phyloP scores from a whole-genome alignment of 352 stramenopile species.

The Globisporangium cederbergense region DNA sequence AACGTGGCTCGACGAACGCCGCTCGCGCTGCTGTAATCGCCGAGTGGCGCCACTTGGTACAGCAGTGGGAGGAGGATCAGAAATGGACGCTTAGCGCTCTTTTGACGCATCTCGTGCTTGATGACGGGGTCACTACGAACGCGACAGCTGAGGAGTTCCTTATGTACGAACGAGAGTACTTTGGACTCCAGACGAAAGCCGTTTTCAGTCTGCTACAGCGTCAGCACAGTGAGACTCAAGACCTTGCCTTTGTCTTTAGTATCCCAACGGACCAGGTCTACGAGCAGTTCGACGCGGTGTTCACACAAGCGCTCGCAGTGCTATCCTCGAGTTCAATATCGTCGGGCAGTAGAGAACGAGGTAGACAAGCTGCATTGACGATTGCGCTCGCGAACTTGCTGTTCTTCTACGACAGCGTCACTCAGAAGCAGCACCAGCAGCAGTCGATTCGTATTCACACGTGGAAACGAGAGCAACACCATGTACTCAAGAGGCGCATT shows the following conservation, averaged over 20 bases:
- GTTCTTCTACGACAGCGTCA: constrained; percentile 17
- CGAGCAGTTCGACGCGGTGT: constrained; percentile 24
- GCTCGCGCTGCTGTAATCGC: constrained; percentile 20
- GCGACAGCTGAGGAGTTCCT: constrained; percentile 20
- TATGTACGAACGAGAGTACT: constrained; percentile 18
- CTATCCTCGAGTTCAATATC: neutral
- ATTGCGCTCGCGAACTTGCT: constrained; percentile 43
- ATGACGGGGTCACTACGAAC: neutral
- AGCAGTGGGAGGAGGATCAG: constrained; percentile 21
- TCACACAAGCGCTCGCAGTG: constrained; percentile 1
- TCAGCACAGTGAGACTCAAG: constrained; percentile 1
- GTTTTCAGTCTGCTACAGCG: constrained; percentile 29
- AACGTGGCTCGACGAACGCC: neutral
- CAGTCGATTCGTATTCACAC: constrained; percentile 1
- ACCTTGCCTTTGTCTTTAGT: constrained; percentile 21
- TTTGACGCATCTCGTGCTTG: constrained; percentile 21
- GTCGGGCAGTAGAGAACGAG: neutral
- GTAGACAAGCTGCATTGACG: constrained; percentile 22
- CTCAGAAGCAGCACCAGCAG: constrained; percentile 5
- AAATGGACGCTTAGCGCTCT: constrained; percentile 44
- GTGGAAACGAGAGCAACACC: constrained; percentile 43
- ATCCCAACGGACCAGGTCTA: constrained; percentile 25
- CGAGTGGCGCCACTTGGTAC: constrained; percentile 25
- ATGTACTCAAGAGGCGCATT: constrained; percentile 32
- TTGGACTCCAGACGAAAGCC: constrained; percentile 57